Conservation (phyloP, 345 rosid genomes). For the Erysimum cheiranthoides region DNA sequence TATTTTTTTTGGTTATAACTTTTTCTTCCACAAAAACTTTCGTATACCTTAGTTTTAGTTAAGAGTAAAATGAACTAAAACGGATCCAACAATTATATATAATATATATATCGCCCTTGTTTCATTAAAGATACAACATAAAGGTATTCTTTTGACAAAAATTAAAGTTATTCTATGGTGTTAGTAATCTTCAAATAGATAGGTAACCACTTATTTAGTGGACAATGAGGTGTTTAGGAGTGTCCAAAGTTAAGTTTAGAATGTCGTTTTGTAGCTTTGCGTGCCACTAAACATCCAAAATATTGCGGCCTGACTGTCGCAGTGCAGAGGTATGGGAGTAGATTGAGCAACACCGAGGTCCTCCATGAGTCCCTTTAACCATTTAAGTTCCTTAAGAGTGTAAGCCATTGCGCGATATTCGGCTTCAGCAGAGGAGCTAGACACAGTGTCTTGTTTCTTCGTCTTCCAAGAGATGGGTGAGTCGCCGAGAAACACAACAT, state of each 20-base stretch:
- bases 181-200: slow-evolving; percentile 19
- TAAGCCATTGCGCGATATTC: too few relatives aligned
- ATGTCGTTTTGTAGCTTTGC: slow-evolving; percentile 32
- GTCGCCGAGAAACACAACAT: too few relatives aligned
- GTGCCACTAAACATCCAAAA: slow-evolving; percentile 23
- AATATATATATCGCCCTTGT: neutral
- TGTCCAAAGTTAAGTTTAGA: slow-evolving; percentile 4
- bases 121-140: slow-evolving; percentile 21
- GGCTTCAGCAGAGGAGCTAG: too few relatives aligned
- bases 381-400: too few relatives aligned
- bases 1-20: too few relatives aligned
- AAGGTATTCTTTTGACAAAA: slow-evolving; percentile 31
- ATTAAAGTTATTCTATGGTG: neutral
- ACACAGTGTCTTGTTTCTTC: too few relatives aligned
- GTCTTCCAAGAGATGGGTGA: too few relatives aligned
- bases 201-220: slow-evolving; percentile 31
- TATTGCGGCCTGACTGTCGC: too few relatives aligned
- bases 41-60: neutral
- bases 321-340: too few relatives aligned
- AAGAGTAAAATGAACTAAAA: neutral
- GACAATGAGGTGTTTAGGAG: slow-evolving; percentile 22
- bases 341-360: too few relatives aligned
- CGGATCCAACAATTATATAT: neutral
- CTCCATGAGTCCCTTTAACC: too few relatives aligned
- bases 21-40: neutral